Evolutionary conservation across 1,139 yeast genomes (phyloP).

Genomic region (Entelexis sorbosivorans): DNA sequence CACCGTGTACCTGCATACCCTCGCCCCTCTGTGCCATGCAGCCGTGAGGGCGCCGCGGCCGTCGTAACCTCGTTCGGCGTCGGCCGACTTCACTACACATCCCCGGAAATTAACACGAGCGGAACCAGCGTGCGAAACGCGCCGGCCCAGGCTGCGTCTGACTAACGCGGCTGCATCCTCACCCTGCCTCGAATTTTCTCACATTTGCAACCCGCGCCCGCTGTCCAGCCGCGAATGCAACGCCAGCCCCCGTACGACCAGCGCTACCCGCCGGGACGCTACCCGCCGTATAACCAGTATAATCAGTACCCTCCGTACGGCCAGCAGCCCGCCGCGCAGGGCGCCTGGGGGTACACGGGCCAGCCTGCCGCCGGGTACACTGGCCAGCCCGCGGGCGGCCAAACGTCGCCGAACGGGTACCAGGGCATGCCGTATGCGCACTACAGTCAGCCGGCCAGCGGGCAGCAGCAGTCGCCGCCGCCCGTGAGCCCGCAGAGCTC

Average conservation of each 20-base stretch:
- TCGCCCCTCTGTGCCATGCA: slow-evolving; percentile 3
- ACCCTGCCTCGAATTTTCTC: slow-evolving; percentile 4
- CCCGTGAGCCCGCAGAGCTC: slow-evolving; percentile 1
- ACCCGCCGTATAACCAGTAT: slow-evolving; percentile 1
- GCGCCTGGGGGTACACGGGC: slow-evolving; percentile 9
- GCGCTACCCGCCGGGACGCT: slow-evolving; percentile 13
- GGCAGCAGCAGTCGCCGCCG: neutral
- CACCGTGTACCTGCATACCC: slow-evolving; percentile 8
- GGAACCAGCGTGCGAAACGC: neutral
- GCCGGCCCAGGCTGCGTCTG: neutral
- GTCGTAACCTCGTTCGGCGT: too few species aligned
- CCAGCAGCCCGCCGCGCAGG: slow-evolving; percentile 12
- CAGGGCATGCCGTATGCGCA: slow-evolving; percentile 1
- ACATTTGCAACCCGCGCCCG: neutral
- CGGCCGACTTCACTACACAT: neutral
- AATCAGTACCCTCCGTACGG: slow-evolving; percentile 6
- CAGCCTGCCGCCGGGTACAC: slow-evolving; percentile 6
- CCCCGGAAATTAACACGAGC: neutral
- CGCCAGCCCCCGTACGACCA: slow-evolving; percentile 16
- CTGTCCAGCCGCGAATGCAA: slow-evolving; percentile 10
- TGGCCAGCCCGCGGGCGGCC: slow-evolving; percentile 6
- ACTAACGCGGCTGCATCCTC: slow-evolving; percentile 8
- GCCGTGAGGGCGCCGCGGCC: neutral
- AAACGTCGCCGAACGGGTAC: slow-evolving; percentile 4
- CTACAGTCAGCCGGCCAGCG: neutral